Evolutionary conservation across 495 filamentous ascomycete species (phyloP), one percentile per base, ranked within the genome.

Genomic region (Collariella sp.): DNA sequence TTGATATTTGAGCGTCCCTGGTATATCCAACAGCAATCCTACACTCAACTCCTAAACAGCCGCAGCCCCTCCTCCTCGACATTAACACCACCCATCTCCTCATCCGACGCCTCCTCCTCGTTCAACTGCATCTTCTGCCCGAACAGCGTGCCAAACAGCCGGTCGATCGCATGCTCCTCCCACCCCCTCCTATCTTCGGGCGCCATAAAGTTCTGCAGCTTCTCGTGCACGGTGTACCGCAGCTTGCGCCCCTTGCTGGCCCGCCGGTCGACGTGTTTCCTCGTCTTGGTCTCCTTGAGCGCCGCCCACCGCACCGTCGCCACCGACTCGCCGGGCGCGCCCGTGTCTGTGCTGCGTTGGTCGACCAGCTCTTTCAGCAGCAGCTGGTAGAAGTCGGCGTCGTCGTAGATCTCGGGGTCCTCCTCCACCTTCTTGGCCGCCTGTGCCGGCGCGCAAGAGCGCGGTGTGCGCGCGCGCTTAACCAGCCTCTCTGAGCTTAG

Each of bases 131-230:
- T 74, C 66, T 83, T 88, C 63, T 85, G 83, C 15, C 93, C 94
- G 50, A 98, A 82, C 64, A 98, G 69, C 31, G 88, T 86, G 29
- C 84, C 84, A 72, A 98, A 96, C 63, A 98, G 83, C 62, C 95
- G 81, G 63, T 89, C 87, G 48, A 88, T 81, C 36, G 89, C 87
- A 48, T 80, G 76, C 48, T 81, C 76, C 46, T 87, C 85, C 91
- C 91, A 96, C 12, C 57, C 65, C 3, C 83, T 78, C 26, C 86
- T 72, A 64, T 95, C 87, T 66, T 95, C 87, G 0, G 91, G 86
- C 26, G 89, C 91, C 91, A 96, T 96, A 65, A 97, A 97, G 72
- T 96, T 96, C 74, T 93, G 87, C 57, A 98, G 69, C 70, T 96
- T 97, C 73, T 97, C 90, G 62, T 97, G 91, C 16, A 97, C 89